Evolutionary conservation across 2,329 filamentous ascomycete genomes (phyloP).

Genomic region (Onygenales sp.): DNA sequence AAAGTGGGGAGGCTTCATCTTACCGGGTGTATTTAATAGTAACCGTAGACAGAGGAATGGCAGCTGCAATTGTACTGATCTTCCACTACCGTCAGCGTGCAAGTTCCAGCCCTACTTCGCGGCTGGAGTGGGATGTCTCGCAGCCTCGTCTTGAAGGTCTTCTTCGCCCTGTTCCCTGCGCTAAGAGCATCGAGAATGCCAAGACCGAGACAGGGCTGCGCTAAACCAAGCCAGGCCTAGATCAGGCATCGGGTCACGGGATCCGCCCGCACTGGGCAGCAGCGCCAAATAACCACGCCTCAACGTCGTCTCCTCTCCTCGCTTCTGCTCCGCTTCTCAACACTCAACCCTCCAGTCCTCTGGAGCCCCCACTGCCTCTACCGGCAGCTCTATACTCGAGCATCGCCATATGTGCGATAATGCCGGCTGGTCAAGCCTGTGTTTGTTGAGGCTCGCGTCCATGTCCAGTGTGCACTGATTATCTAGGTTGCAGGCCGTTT

Average conservation of each 20-base stretch:
- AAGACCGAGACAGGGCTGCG: background rate
- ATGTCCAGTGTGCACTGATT: background rate
- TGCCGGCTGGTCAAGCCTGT: background rate
- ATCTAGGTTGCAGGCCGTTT: background rate
- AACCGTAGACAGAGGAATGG: background rate
- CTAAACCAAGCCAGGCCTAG: background rate
- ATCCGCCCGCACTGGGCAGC: background rate
- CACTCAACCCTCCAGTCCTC: background rate
- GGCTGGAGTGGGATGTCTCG: no score
- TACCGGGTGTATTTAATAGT: background rate
- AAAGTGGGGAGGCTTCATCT: background rate
- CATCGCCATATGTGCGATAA: background rate
- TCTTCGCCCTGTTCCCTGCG: no score
- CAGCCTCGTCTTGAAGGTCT: no score
- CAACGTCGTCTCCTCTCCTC: background rate
- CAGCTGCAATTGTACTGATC: background rate
- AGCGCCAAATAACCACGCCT: background rate
- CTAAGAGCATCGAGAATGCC: background rate
- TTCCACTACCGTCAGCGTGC: background rate
- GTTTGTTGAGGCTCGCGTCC: conserved; percentile 1
- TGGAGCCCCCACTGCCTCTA: background rate
- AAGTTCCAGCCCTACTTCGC: no score
- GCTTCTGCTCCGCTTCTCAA: background rate
- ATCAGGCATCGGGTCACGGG: background rate
- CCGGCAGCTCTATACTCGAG: background rate